These are phyloP conservation scores for Stachybotrys chartarum DNA, from an alignment of 2,329 filamentous ascomycete species.

Conservation along the genomic window DNA sequence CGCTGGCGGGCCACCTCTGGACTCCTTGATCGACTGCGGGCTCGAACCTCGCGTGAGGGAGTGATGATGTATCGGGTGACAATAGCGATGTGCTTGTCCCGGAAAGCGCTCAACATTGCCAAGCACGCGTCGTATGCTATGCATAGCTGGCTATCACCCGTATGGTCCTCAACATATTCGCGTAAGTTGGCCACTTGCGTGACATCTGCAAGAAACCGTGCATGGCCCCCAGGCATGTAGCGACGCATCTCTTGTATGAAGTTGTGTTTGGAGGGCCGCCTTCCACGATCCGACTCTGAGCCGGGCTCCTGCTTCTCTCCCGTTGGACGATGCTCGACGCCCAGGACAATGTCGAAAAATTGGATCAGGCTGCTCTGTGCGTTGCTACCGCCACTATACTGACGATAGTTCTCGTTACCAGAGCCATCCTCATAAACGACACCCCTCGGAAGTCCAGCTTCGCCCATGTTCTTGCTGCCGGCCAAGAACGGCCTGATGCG, in stretches of 20 bases:
- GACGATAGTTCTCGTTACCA: slow-evolving; percentile 61
- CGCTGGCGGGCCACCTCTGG: slow-evolving; percentile 41
- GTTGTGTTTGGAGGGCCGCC: slow-evolving; percentile 49
- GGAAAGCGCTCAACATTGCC: slow-evolving; percentile 59
- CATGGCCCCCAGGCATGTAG: slow-evolving; percentile 94
- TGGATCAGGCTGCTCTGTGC: slow-evolving; percentile 96
- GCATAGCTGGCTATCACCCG: slow-evolving; percentile 57
- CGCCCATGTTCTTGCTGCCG: slow-evolving; percentile 95
- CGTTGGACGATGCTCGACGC: slow-evolving; percentile 84
- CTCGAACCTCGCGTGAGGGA: slow-evolving; percentile 69
- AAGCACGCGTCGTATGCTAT: slow-evolving; percentile 89
- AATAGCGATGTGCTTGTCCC: slow-evolving; percentile 93
- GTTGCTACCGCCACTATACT: slow-evolving; percentile 92
- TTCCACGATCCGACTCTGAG: slow-evolving; percentile 36
- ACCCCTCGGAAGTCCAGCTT: slow-evolving; percentile 81
- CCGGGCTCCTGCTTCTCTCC: slow-evolving; percentile 55
- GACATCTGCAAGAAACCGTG: slow-evolving; percentile 80
- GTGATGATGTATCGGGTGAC: slow-evolving; percentile 94
- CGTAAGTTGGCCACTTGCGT: slow-evolving; percentile 78
- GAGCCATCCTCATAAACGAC: slow-evolving; percentile 81
- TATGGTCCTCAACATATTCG: slow-evolving; percentile 62
- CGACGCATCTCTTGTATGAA: slow-evolving; percentile 96
- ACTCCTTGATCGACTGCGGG: slow-evolving; percentile 52
- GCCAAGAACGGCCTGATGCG: slow-evolving; percentile 93
- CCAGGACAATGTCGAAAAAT: slow-evolving; percentile 90